phyloP scores from a whole-genome alignment of 2,329 filamentous ascomycete genomes.

The Tolypocladium endophyticum region DNA sequence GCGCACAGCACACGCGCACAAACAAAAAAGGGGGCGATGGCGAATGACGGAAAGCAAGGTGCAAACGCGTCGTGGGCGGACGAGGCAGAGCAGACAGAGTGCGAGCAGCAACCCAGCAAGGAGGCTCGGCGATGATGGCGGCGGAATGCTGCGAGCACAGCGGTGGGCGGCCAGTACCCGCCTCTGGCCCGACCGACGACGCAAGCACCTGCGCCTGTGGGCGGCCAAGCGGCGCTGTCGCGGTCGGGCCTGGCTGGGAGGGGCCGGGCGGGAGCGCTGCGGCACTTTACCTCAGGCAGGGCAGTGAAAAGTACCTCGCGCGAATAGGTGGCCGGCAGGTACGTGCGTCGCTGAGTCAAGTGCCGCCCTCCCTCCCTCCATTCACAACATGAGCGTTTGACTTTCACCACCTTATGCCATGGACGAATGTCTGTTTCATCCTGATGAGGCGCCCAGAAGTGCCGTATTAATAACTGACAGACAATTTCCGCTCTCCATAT shows the following conservation, averaged over 20 bases:
- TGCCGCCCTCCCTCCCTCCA: neutral
- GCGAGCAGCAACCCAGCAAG: neutral
- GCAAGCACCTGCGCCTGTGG: neutral
- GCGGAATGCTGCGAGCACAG: neutral
- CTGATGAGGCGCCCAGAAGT: neutral
- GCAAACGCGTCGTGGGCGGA: neutral
- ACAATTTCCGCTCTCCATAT: too few species aligned
- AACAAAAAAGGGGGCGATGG: neutral
- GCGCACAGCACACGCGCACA: neutral
- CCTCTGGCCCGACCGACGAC: neutral
- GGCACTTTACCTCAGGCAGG: neutral
- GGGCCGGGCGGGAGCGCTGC: neutral
- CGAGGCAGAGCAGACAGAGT: neutral
- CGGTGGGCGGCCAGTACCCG: neutral
- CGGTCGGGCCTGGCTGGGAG: neutral
- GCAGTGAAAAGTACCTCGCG: too few species aligned
- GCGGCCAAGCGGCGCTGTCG: neutral
- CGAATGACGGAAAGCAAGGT: neutral
- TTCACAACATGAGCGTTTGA: neutral
- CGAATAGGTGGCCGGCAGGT: neutral
- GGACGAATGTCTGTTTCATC: slow-evolving; percentile 3
- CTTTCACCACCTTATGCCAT: neutral
- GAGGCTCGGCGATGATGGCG: neutral
- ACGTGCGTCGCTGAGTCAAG: neutral
- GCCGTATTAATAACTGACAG: too few species aligned